Base-by-base conservation (phyloP, 2,329 filamentous ascomycete species). In the Pleoardoris graminearum region DNA sequence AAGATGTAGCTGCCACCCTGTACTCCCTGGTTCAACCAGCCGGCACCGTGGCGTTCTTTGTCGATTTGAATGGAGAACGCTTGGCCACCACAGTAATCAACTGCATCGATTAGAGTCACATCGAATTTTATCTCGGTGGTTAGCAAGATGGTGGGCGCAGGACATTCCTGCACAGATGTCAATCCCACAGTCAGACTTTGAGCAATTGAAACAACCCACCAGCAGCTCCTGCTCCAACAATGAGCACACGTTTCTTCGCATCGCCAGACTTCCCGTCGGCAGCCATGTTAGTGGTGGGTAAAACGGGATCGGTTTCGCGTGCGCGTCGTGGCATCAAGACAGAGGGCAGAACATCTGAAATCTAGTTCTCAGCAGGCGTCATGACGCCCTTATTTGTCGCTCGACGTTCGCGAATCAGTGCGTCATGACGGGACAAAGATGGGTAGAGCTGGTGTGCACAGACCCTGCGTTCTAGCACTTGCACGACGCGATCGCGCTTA, bases 1-100 rank as follows among this genome's bases (percentile, higher is more conserved):
- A 87, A 87, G 58, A 86, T 86, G 73, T 85, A 79, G 30, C 79
- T 81, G 14, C 85, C 84, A 25, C 85, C 84, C 62, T 87, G 84
- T 1, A 87, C 83, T 46, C 83, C 83, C 56, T 85, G 81, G 53
- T 85, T 85, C 48, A 85, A 71, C 82, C 81, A 85, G 60, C 75
- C 77, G 21, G 83, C 82, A 7, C 83, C 82, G 66, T 84, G 78
- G 54, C 78, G 78, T 46, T 79, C 69, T 51, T 81, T 79, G 65
- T 85, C 79, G 17, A 86, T 62, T 2, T 78, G 72, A 32, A 85
- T 81, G 1, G 82, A 83, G 56, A 81, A 84, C 0, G 83, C 83
- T 62, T 85, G 82, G 4, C 83, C 83, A 49, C 83, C 83, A 50
- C 84, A 83, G 38, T 85, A 81, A 41, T 80, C 73, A 10, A 80